These are phyloP conservation scores for Citrullus amarus DNA, from an alignment of 306 rosid genomes.

Conservation along the genomic window DNA sequence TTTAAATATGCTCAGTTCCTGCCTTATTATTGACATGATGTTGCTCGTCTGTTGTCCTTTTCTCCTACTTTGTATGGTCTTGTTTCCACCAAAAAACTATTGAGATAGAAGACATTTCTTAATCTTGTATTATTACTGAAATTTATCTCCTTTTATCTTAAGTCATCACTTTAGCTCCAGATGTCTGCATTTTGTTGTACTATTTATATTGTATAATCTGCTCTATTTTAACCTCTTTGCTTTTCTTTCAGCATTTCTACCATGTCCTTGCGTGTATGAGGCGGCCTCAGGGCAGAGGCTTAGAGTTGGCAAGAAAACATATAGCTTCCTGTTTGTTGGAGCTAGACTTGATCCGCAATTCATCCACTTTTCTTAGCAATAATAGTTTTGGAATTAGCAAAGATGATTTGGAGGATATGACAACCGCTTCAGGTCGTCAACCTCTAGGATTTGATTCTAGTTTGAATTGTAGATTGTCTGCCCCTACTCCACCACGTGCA, in stretches of 20 bases:
- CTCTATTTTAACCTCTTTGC: neutral
- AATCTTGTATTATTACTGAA: neutral
- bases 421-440: slow-evolving; percentile 86
- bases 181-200: neutral
- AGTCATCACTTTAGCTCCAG: neutral
- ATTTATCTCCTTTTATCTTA: neutral
- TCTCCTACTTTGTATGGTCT: neutral
- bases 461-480: slow-evolving; percentile 74
- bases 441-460: slow-evolving; percentile 92
- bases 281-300: slow-evolving; percentile 96
- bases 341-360: slow-evolving; percentile 41
- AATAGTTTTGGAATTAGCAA: slow-evolving; percentile 28
- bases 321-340: slow-evolving; percentile 69
- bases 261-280: slow-evolving; percentile 74
- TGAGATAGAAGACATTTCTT: neutral
- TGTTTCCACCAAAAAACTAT: neutral
- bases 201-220: slow-evolving; percentile 5
- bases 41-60: neutral
- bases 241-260: slow-evolving; percentile 74
- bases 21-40: neutral
- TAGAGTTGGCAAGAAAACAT: slow-evolving; percentile 93
- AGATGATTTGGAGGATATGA: slow-evolving; percentile 29
- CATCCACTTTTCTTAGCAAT: slow-evolving; percentile 59
- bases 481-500: slow-evolving; percentile 94
- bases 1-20: neutral